Evolutionary conservation across 352 stramenopile species (phyloP).

Genomic region (Globisporangium takayamanum): DNA sequence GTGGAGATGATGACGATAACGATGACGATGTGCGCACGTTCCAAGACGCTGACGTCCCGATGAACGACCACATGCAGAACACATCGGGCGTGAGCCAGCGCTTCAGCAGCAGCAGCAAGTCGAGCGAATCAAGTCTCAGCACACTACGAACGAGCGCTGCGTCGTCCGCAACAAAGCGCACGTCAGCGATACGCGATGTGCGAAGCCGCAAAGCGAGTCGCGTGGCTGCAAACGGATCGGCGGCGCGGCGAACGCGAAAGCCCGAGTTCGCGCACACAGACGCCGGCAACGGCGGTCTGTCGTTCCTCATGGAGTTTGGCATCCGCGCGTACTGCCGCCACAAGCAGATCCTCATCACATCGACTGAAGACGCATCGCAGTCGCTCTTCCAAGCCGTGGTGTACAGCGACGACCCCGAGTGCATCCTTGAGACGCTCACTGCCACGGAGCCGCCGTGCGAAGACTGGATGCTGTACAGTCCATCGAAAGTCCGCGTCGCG

Average conservation of each 20-base stretch:
- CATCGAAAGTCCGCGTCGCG: constrained; percentile 5
- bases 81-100: neutral
- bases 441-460: constrained; percentile 28
- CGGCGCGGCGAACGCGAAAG: constrained; percentile 1
- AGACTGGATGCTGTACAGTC: constrained; percentile 36
- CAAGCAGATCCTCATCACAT: constrained; percentile 24
- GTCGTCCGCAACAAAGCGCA: neutral
- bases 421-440: constrained; percentile 35
- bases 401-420: constrained; percentile 31
- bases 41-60: neutral
- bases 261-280: constrained; percentile 7
- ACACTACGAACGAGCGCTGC: no score
- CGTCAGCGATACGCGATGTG: neutral
- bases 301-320: constrained; percentile 28
- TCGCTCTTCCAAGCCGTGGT: constrained; percentile 27
- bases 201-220: neutral
- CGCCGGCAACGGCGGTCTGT: constrained; percentile 14
- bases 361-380: constrained; percentile 26
- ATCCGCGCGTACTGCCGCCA: constrained; percentile 33
- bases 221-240: neutral
- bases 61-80: constrained; percentile 1
- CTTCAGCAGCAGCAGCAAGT: neutral
- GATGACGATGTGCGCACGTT: neutral
- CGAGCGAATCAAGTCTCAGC: neutral
- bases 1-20: neutral